Base-by-base conservation (phyloP, 2,329 filamentous ascomycete genomes). In the Aspergillus proliferans region DNA sequence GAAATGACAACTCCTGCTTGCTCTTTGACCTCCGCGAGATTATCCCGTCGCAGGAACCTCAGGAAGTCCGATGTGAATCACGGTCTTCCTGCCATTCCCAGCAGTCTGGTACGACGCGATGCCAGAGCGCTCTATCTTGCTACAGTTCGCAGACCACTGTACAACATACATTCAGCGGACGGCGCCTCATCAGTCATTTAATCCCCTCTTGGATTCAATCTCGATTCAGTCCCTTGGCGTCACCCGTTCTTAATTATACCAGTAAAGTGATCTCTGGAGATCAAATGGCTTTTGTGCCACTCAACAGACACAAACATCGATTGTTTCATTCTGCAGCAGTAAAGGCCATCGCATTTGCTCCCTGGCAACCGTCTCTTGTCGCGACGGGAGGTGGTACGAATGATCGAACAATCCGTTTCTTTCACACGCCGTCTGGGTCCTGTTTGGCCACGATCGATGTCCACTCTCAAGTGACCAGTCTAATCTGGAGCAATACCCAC, bases 291-390 rank as follows among this genome's bases (percentile, higher is more conserved):
- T 70, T 75, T 21, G 68, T 88, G 22, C 72, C 72, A 2, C 61
- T 71, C 5, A 81, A 81, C 6, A 71, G 76, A 26, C 82, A 87
- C 60, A 85, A 80, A 58, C 83, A 95, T 65, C 79, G 79, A 28
- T 93, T 89, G 81, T 68, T 76, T 9, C 89, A 98, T 65, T 82
- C 82, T 22, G 92, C 92, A 0, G 93, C 93, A 2, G 87, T 97
- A 57, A 98, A 98, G 69, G 93, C 93, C 28, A 93, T 97, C 58
- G 90, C 93, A 2, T 97, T 97, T 69, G 95, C 92, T 54, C 92
- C 93, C 0, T 98, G 91, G 92, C 87, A 92, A 49, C 82, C 87
- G 21, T 87, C 86, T 3, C 78, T 98, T 4, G 71, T 98, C 36
- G 93, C 93, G 12, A 94, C 92, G 1, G 90, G 93, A 3, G 92